phyloP scores from a whole-genome alignment of 129 eudicot species.

The Tanacetum coccineum region DNA sequence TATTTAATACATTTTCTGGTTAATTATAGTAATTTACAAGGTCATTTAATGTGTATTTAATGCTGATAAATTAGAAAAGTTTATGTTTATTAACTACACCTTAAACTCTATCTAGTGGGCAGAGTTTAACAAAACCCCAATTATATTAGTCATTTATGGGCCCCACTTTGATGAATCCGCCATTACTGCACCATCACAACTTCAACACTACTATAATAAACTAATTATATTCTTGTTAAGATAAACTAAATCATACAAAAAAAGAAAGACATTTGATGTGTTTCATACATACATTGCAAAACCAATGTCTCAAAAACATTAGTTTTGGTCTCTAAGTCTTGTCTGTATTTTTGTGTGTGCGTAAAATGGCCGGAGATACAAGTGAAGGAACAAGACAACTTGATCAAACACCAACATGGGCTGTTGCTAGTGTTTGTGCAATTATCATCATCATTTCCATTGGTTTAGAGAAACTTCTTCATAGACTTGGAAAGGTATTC shows the following conservation, averaged over 20 bases:
- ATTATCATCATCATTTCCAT: conserved; percentile 66
- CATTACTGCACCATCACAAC: conserved; percentile 42
- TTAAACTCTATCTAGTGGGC: too few relatives aligned
- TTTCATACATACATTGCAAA: conserved; percentile 16
- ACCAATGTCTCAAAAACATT: neutral
- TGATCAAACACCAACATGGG: conserved; percentile 95
- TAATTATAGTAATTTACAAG: too few relatives aligned
- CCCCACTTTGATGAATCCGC: conserved; percentile 26
- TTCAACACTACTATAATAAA: conserved; percentile 26
- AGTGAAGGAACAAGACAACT: conserved; percentile 36
- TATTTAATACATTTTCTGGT: too few relatives aligned
- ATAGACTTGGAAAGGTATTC: conserved; percentile 71
- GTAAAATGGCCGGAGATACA: conserved; percentile 43
- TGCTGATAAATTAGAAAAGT: too few relatives aligned
- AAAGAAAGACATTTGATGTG: neutral
- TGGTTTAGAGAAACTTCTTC: conserved; percentile 55
- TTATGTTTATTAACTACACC: too few relatives aligned
- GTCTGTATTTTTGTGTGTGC: neutral
- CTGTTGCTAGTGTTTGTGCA: conserved; percentile 90
- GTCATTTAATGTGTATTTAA: too few relatives aligned
- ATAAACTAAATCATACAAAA: neutral
- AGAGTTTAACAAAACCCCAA: too few relatives aligned
- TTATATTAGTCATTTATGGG: conserved; percentile 12
- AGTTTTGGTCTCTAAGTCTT: conserved; percentile 19
- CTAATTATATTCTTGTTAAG: conserved; percentile 7